Percentiles rank a stretch among this genome's conserved stretches.
Conservation (phyloP, 768 basidiomycete species). For the Leccinum rimulosum region DNA sequence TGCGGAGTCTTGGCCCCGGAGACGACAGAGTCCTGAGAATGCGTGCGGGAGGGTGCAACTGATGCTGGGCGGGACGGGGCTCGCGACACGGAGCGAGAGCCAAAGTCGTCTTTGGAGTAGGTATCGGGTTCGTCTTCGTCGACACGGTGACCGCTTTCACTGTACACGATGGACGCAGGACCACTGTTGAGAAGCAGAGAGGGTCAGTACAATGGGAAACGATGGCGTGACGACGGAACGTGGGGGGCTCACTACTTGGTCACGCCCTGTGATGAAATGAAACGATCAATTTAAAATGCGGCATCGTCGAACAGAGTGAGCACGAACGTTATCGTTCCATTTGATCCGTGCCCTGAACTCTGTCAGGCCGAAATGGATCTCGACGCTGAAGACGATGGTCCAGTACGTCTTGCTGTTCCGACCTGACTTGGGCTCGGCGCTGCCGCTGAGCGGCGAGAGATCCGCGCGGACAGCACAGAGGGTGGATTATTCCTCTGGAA, state of each 20-base stretch:
- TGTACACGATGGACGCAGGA: slow-evolving; percentile 78
- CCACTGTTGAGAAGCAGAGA: slow-evolving; percentile 44
- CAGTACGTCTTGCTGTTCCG: slow-evolving; percentile 70
- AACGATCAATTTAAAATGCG: neutral
- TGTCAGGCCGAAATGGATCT: slow-evolving; percentile 80
- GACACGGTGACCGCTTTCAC: slow-evolving; percentile 70
- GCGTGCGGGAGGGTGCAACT: slow-evolving; percentile 52
- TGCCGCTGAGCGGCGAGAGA: slow-evolving; percentile 66
- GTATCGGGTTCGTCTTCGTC: slow-evolving; percentile 71
- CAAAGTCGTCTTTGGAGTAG: slow-evolving; percentile 63
- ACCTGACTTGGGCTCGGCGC: slow-evolving; percentile 65
- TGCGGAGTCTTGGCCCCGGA: slow-evolving; percentile 33
- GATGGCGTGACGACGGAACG: neutral
- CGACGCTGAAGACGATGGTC: slow-evolving; percentile 82
- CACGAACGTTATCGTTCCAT: slow-evolving; percentile 73
- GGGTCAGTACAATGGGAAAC: neutral
- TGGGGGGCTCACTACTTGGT: slow-evolving; percentile 66
- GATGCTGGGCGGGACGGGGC: slow-evolving; percentile 42
- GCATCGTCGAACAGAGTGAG: neutral
- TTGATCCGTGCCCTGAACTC: slow-evolving; percentile 82
- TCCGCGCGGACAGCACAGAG: slow-evolving; percentile 78
- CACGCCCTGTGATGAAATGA: slow-evolving; percentile 46
- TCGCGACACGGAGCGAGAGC: slow-evolving; percentile 31
- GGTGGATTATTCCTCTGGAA: slow-evolving; percentile 67
- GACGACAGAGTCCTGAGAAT: slow-evolving; percentile 44